phyloP scores from a whole-genome alignment of 1,139 yeast genomes.

The Scheffersomyces segobiensis region DNA sequence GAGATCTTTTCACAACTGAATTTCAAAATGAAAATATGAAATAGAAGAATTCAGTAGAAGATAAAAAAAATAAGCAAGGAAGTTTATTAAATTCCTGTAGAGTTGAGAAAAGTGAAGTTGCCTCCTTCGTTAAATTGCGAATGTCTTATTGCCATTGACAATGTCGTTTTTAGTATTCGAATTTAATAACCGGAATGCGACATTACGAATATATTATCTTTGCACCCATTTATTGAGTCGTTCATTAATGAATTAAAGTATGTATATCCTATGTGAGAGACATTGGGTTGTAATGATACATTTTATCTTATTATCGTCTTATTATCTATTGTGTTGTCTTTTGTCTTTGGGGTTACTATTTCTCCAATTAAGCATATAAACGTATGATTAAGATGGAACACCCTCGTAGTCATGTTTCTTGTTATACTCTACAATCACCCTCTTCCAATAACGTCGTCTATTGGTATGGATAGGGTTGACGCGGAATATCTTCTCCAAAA shows the following conservation, averaged over 20 bases:
- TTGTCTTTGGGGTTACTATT: background rate
- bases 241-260: no score
- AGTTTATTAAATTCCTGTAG: background rate
- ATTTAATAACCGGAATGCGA: background rate
- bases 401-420: constrained; percentile 45
- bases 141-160: background rate
- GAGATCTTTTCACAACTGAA: constrained; percentile 3
- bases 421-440: constrained; percentile 34
- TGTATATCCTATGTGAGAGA: no score
- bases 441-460: constrained; percentile 43
- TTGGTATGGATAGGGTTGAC: constrained; percentile 42
- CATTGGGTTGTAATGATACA: no score
- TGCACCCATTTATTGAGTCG: background rate
- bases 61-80: background rate
- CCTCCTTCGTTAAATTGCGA: background rate
- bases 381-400: constrained; percentile 34
- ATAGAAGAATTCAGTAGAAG: background rate
- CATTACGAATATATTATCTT: background rate
- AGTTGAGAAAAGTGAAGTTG: background rate
- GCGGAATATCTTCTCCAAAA: constrained; percentile 35
- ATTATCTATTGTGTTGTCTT: background rate
- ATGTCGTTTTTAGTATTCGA: background rate
- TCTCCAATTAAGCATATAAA: background rate
- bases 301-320: no score
- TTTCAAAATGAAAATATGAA: background rate